phyloP scores from a whole-genome alignment of 2,329 filamentous ascomycete species.

The Chaetomium sp. region DNA sequence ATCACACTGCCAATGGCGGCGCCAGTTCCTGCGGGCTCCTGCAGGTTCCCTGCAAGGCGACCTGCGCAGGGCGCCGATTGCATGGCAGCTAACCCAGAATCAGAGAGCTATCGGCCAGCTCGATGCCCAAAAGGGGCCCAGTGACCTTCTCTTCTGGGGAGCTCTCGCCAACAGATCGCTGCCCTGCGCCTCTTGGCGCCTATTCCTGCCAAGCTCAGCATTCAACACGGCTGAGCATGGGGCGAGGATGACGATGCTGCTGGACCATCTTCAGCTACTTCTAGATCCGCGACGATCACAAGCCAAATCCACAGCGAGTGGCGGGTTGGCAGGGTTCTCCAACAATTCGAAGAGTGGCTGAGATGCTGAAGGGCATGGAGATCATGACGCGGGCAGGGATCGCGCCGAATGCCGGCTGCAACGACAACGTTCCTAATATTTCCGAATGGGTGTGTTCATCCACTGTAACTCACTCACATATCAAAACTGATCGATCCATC shows the following conservation, averaged over 20 bases:
- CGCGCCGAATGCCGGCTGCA: constrained; percentile 5
- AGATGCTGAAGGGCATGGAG: not conserved
- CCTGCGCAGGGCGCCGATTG: constrained; percentile 17
- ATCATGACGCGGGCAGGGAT: constrained; percentile 4
- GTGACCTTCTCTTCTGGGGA: not conserved
- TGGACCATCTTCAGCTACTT: not conserved
- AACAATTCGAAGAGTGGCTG: not conserved
- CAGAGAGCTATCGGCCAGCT: not conserved
- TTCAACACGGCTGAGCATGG: not conserved
- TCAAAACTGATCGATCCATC: constrained; percentile 2
- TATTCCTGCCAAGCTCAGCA: constrained; percentile 21
- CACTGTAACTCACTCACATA: not conserved
- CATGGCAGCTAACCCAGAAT: constrained; percentile 20
- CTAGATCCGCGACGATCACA: not conserved
- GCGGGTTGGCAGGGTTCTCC: not conserved
- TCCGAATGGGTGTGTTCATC: not conserved
- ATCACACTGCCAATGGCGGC: constrained; percentile 10
- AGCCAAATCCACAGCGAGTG: not conserved
- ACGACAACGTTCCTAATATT: constrained; percentile 7
- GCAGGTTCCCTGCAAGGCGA: constrained; percentile 1
- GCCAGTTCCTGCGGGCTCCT: constrained; percentile 10
- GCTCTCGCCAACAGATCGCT: not conserved
- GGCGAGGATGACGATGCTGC: constrained; percentile 15
- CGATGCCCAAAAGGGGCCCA: constrained; percentile 2
- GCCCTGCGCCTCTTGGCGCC: not conserved